Evolutionary conservation across 495 filamentous ascomycete genomes (phyloP), one percentile per base, ranked within the genome.

Genomic region (Penicillium canescens): DNA sequence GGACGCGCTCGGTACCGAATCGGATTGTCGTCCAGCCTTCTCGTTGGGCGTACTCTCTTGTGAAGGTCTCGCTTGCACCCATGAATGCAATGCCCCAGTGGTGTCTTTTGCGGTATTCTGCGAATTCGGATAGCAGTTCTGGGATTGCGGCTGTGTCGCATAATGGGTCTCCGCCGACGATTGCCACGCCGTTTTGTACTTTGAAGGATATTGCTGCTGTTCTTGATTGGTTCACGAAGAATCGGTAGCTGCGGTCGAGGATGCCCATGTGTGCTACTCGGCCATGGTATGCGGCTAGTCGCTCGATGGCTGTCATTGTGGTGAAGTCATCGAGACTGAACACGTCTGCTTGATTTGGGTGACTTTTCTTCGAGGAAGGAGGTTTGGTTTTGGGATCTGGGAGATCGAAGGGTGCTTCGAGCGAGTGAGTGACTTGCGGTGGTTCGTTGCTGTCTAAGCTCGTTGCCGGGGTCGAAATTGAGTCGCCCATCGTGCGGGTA

Each of bases 181-280:
- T 56, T 6, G 70, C 72, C 6, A 76, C 60, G 0, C 60, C 24
- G 42, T 71, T 68, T 26, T 67, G 63, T 1, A 75, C 45, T 51
- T 76, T 78, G 57, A 67, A 78, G 24, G 66, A 73, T 2, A 78
- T 46, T 0, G 65, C 72, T 10, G 59, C 75, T n/a, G 68, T 69
- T 12, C 56, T 52, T 9, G 54, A 40, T 28, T 63, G 56, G 48
- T 73, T 76, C 3, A 77, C 57, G 47, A 77, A 78, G 46, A 76
- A 69, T 4, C 52, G 61, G 48, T 78, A 77, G 47, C 72, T 73
- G 28, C 46, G 66, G 42, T 78, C 75, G 1, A 78, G 65, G 21
- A 78, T 67, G 1, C 72, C 75, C 73, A 76, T 77, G 56, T 78
- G 69, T 7, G 73, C 74, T 2, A 73, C 70, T 1, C 61, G 63